Base-by-base conservation (phyloP, 2,329 filamentous ascomycete genomes). In the Fusarium mexicanum region DNA sequence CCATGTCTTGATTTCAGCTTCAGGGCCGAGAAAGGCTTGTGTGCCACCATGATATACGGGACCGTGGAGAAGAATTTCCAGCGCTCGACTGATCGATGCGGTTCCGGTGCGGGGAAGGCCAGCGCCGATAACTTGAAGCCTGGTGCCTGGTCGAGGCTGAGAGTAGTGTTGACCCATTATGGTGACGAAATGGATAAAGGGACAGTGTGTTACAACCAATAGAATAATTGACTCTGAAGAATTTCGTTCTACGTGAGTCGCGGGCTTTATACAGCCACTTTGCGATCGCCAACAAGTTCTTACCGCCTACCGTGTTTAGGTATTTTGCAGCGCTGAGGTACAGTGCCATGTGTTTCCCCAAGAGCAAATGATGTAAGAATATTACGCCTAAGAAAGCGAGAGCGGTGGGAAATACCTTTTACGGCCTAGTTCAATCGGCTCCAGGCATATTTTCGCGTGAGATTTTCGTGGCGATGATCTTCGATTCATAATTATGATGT, bases 181-280 rank as follows among this genome's bases (percentile, higher is more conserved):
- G 4, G 6, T 4, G 11, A 14, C 6, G 6, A 10, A 20, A 14
- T 6, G 0, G 17, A 35, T 6, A 8, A 35, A 8, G 8, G 31
- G 0, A 14, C 0, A 6, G 9, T 1, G 6, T 20, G 1, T 1
- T 35, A 16, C 33, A 20, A 3, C 31, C 48, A 35, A 51, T 24
- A 51, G 17, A 51, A 13, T 1, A 8, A 35, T 2, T 24, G 4
- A 20, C 3, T 3, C 8, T 5, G 3, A n/a, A 5, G 22, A 16
- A 5, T 31, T 18, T n/a, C 4, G 6, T 33, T 5, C 29, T 13
- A 14, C 31, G 6, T 29, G 24, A 47, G 8, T 13, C 16, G 2
- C 31, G n/a, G 2, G 48, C 5, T 51, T 35, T 51, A 24, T 51
- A 51, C 31, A 24, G 31, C n/a, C 48, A 6, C 48, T 51, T 51